Base-by-base conservation (phyloP, 1,139 yeast genomes). In the Candida mesenterica region DNA sequence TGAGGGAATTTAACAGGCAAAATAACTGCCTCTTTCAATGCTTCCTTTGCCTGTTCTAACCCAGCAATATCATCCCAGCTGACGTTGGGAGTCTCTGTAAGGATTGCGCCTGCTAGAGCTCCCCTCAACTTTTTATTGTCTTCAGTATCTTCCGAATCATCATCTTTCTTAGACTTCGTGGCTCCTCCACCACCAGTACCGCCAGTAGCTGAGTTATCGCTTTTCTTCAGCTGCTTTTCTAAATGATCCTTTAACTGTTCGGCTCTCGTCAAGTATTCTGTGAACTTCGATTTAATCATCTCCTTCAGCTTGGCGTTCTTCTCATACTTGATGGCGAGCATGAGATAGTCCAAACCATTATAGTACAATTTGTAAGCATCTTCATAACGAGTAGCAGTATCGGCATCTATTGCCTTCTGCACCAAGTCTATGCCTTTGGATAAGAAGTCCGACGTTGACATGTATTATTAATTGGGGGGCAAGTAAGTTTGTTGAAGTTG, bases 41-140 rank as follows among this genome's bases (percentile, higher is more conserved):
- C 96, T 51, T 92, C 97, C 55, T 94, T 94, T 6, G 99, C 99
- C 24, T 78, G 75, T 44, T 92, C 97, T 44, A 94, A 72, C 16
- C 98, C 99, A 1, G 98, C 98, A 48, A 94, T 84, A 55, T 94
- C 99, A 43, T 77, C 82, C 99, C 99, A 94, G 44, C 75, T 75
- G 22, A 94, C 95, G 54, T 94, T 83, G 19, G 99, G 99, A 43
- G 79, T 90, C 52, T 92, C 98, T 24, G 92, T 76, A 36, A 94
- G 68, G 45, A 94, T 90, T 1, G 97, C 95, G 1, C 96, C 94
- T 0, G 95, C 86, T 39, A 94, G 68, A 0, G 98, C 97, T 3
- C 94, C 90, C 46, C 97, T 68, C 39, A 94, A 68, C 59, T 90
- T 89, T 61, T 90, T 92, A 24, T 87, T 81, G 46, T 89, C 96